phyloP scores from a whole-genome alignment of 768 basidiomycete genomes.

The Hortiboletus flavorubellus region DNA sequence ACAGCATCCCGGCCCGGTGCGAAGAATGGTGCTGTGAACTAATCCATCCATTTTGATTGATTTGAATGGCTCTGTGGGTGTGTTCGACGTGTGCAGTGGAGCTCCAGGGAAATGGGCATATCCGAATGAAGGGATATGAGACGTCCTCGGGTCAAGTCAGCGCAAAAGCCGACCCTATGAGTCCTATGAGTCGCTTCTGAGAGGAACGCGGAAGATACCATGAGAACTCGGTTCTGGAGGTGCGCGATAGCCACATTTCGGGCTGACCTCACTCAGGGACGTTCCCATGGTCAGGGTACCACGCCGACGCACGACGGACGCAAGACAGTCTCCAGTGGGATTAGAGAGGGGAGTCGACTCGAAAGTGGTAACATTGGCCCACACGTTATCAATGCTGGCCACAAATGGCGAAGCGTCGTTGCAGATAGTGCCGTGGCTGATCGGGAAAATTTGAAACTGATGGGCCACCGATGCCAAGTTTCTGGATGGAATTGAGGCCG shows the following conservation, averaged over 20 bases:
- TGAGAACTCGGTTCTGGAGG: slow-evolving; percentile 4
- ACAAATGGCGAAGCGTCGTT: background rate
- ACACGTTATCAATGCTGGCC: background rate
- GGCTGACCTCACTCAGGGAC: background rate
- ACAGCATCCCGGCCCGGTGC: slow-evolving; percentile 1
- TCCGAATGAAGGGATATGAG: background rate
- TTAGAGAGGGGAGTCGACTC: slow-evolving; percentile 4
- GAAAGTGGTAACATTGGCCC: background rate
- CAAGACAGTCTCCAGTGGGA: slow-evolving; percentile 7
- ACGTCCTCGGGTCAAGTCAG: slow-evolving; percentile 14
- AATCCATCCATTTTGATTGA: background rate
- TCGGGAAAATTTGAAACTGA: slow-evolving; percentile 9
- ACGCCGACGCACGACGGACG: background rate
- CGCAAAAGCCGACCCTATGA: background rate
- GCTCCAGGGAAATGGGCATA: background rate
- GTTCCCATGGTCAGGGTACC: slow-evolving; percentile 19
- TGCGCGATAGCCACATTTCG: background rate
- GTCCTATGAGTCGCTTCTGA: background rate
- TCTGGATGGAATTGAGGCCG: background rate
- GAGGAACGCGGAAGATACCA: background rate
- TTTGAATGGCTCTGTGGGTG: background rate
- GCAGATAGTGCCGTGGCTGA: slow-evolving; percentile 1
- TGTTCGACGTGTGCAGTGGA: background rate
- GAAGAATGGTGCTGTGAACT: background rate
- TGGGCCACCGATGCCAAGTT: slow-evolving; percentile 4